Conservation (phyloP, 1,139 yeast genomes). For the Entelexis paramagnoliae region DNA sequence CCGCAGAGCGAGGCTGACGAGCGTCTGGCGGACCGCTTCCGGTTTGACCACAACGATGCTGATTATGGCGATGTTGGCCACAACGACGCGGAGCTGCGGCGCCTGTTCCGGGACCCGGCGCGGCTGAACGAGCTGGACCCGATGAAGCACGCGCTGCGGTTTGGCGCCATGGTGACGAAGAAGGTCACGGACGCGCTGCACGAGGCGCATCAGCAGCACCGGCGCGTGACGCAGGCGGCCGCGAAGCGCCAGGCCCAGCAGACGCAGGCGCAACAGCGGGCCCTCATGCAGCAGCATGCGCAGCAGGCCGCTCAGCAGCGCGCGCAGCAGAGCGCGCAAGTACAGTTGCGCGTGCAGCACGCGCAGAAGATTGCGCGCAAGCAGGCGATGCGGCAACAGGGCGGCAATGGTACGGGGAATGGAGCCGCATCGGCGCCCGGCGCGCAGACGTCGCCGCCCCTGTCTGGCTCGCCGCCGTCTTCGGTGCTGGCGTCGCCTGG, state of each 20-base stretch:
- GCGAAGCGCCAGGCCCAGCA: conserved; percentile 28
- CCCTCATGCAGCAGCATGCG: conserved; percentile 16
- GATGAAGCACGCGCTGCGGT: conserved; percentile 79
- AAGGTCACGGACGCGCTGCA: conserved; percentile 68
- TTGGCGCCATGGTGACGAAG: conserved; percentile 81
- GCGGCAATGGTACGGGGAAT: background rate
- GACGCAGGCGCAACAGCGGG: conserved; percentile 23
- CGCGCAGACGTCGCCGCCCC: background rate
- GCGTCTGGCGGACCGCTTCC: conserved; percentile 63
- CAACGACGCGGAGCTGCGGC: conserved; percentile 31
- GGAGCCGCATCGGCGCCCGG: background rate
- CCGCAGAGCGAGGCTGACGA: conserved; percentile 40
- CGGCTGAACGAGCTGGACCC: conserved; percentile 70
- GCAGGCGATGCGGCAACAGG: conserved; percentile 14
- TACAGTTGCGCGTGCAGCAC: conserved; percentile 15
- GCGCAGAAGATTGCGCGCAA: conserved; percentile 16
- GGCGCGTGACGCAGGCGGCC: conserved; percentile 10
- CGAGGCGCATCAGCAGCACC: conserved; percentile 41
- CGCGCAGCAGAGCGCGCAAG: conserved; percentile 10
- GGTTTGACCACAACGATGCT: conserved; percentile 52
- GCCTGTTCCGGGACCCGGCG: conserved; percentile 53
- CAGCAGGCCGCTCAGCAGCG: conserved; percentile 16
- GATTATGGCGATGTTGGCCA: conserved; percentile 27
- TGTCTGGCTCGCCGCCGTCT: background rate
- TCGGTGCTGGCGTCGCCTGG: too few relatives aligned